These are phyloP conservation scores for Penicillium carneum DNA, from an alignment of 2,329 filamentous ascomycete species.

Conservation along the genomic window DNA sequence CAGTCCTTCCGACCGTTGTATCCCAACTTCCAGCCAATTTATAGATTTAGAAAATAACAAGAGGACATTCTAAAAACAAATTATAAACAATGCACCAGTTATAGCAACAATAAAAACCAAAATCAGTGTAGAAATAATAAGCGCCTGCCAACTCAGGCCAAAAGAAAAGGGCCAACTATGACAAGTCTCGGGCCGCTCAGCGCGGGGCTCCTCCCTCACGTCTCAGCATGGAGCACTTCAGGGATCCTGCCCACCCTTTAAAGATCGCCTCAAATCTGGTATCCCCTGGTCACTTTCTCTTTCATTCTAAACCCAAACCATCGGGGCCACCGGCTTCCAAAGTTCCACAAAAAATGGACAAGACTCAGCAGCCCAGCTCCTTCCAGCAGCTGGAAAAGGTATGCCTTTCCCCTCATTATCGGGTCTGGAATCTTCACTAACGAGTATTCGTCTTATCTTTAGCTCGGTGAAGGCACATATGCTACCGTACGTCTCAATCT, in stretches of 20 bases:
- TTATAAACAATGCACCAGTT: neutral
- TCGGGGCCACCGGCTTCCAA: conserved; percentile 27
- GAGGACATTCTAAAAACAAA: neutral
- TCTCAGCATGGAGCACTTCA: conserved; percentile 36
- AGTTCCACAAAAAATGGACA: conserved; percentile 71
- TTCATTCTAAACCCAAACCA: conserved; percentile 32
- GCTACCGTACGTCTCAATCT: conserved; percentile 75
- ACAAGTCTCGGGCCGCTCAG: conserved; percentile 28
- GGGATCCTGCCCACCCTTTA: conserved; percentile 37
- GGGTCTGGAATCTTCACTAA: conserved; percentile 39
- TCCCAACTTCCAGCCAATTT: conserved; percentile 37
- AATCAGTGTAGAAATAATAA: neutral
- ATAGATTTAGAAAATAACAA: neutral
- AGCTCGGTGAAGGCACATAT: conserved; percentile 96
- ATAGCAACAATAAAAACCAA: neutral
- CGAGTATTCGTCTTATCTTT: conserved; percentile 20
- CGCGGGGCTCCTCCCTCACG: conserved; percentile 37
- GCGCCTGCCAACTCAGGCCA: conserved; percentile 27
- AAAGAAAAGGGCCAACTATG: conserved; percentile 6
- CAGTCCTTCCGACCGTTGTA: conserved; percentile 52
- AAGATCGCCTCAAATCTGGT: conserved; percentile 46
- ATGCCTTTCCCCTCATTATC: conserved; percentile 18
- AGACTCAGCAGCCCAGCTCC: conserved; percentile 89
- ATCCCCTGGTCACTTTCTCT: conserved; percentile 50
- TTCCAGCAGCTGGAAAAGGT: conserved; percentile 98